Conservation (phyloP, 192 early-diverging fungal species). For the Umbelopsis sp. region DNA sequence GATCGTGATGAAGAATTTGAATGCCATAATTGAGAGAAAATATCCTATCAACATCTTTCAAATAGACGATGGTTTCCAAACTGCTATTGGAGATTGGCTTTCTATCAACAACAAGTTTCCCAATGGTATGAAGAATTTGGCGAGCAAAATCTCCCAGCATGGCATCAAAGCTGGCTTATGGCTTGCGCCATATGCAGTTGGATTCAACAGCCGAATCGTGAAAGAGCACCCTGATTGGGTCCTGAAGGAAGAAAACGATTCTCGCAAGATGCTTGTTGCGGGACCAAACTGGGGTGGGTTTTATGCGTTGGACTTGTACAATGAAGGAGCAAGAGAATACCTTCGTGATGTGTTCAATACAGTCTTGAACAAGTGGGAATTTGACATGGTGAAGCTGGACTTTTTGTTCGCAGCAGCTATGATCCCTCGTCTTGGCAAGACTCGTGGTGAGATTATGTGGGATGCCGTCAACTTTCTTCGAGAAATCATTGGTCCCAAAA, state of each 20-base stretch:
- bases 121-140: constrained; percentile 46
- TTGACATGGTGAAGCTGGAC: constrained; percentile 54
- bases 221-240: constrained; percentile 53
- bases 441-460: constrained; percentile 56
- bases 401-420: constrained; percentile 56
- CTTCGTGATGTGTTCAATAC: constrained; percentile 46
- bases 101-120: constrained; percentile 48
- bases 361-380: constrained; percentile 49
- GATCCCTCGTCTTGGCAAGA: constrained; percentile 43
- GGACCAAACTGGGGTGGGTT: constrained; percentile 37
- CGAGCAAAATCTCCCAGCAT: constrained; percentile 34
- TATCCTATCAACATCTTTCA: constrained; percentile 56
- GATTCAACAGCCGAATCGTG: constrained; percentile 41
- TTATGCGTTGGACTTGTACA: constrained; percentile 51
- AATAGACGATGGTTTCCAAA: constrained; percentile 56
- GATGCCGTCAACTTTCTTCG: constrained; percentile 52
- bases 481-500: constrained; percentile 40
- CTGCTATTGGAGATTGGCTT: constrained; percentile 55
- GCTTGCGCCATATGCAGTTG: constrained; percentile 52
- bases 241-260: constrained; percentile 24
- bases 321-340: constrained; percentile 38
- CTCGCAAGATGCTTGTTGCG: constrained; percentile 32
- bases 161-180: constrained; percentile 49
- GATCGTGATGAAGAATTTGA: constrained; percentile 43
- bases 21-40: constrained; percentile 24